phyloP scores from a whole-genome alignment of 352 stramenopile species.

The Aphanomyces stellatus region DNA sequence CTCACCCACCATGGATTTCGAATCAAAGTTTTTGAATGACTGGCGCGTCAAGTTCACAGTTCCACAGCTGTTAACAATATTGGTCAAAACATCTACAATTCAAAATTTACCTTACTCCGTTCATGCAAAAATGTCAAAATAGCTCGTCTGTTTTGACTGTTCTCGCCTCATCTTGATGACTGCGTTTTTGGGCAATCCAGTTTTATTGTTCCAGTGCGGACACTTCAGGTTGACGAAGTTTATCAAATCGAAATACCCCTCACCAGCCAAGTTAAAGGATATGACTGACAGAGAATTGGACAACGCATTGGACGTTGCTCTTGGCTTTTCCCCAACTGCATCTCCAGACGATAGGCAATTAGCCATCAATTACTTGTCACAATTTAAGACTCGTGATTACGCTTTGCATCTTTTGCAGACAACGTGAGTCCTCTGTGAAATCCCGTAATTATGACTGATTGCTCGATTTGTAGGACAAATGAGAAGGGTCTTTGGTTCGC shows the following conservation, averaged over 20 bases:
- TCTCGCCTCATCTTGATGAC: too few species aligned
- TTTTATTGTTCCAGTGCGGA: too few species aligned
- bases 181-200: too few species aligned
- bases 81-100: background rate
- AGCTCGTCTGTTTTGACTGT: background rate
- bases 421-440: constrained; percentile 8
- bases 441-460: too few species aligned
- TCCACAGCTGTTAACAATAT: background rate
- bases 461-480: background rate
- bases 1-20: background rate
- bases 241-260: too few species aligned
- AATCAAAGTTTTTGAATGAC: background rate
- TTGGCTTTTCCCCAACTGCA: constrained; percentile 8
- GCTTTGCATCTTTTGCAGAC: constrained; percentile 13
- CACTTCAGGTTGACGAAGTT: too few species aligned
- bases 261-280: background rate
- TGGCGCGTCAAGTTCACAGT: background rate
- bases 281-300: background rate
- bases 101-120: too few species aligned
- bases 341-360: constrained; percentile 2
- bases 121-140: background rate
- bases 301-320: constrained; percentile 5
- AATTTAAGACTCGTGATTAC: constrained; percentile 12
- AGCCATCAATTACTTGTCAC: constrained; percentile 2
- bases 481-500: constrained; percentile 20